Evolutionary conservation across 768 basidiomycete species (phyloP), one percentile per base, ranked within the genome.

Genomic region (Phlebiopsis flavidoalba): DNA sequence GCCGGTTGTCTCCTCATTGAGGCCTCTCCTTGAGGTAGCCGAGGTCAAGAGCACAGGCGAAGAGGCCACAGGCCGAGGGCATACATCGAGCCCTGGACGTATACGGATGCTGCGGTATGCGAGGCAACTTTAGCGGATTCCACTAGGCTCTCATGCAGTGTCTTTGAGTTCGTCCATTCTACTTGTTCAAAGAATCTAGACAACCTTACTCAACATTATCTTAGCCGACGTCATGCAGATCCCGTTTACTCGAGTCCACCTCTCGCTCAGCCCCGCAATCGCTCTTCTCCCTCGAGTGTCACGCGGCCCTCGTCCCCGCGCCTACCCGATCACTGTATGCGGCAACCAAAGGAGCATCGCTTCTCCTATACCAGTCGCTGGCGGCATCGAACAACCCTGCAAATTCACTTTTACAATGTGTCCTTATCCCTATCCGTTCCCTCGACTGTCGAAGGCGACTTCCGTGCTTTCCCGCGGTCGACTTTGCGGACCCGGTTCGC

Each of bases 271-370:
- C 94, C 0, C 83, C 91, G 0, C 78, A 96, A 40, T 82, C 93
- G 26, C 83, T 95, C 46, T 70, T 97, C 37, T 92, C 92, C 8
- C 89, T 87, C 31, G 76, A 88, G 2, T 6, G 26, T 31, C 26
- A n/a, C n/a, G 95, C 88, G 2, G 84, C 91, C 2, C 77, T 88
- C 6, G 85, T 95, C 37, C 91, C 95, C 2, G 85, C 94, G 0
- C 95, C 95, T 0, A 93, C 91, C 0, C 87, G 95, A 7, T 76
- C 91, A 0, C 74, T 98, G 37, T 98, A 98, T 69, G 85, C 82
- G 0, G 84, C 93, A 3, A 91, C 89, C 10, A 97, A 98, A 71
- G 79, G 88, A 2, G 89, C 93, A 0, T 85, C 89, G 1, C 80
- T 91, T 31, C 63, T 87, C 5, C 84, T 95, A 59, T 93, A 86